phyloP scores from a whole-genome alignment of 2,329 filamentous ascomycete genomes.

The Harringtonia lauricola region DNA sequence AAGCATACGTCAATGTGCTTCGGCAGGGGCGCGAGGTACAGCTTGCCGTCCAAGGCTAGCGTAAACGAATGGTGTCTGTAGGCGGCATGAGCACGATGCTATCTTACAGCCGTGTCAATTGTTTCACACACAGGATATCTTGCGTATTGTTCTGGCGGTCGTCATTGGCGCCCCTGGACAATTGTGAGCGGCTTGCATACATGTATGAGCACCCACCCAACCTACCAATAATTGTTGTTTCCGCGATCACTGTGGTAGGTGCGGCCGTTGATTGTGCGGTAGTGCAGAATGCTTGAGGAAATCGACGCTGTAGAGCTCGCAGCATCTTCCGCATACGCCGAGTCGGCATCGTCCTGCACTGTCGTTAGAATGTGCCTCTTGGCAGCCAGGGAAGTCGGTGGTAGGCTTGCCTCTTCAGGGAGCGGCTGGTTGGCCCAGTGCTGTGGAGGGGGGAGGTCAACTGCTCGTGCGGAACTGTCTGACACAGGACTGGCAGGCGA shows the following conservation, averaged over 20 bases:
- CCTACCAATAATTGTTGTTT: background rate
- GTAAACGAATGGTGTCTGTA: background rate
- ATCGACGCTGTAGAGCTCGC: background rate
- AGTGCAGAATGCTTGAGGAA: background rate
- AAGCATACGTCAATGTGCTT: too few species aligned
- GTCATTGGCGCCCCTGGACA: background rate
- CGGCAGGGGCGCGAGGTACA: background rate
- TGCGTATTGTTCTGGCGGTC: background rate
- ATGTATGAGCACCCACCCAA: background rate
- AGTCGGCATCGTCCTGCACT: too few species aligned
- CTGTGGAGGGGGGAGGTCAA: too few species aligned
- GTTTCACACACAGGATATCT: background rate
- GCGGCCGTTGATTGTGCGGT: background rate
- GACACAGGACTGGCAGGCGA: too few species aligned
- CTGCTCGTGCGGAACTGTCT: too few species aligned
- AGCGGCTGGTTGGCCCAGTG: too few species aligned
- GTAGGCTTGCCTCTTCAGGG: too few species aligned
- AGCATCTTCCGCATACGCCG: background rate
- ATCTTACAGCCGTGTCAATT: background rate
- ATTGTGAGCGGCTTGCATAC: too few species aligned
- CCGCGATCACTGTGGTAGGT: background rate
- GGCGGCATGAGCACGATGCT: background rate
- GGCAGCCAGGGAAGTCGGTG: too few species aligned
- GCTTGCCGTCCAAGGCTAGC: background rate
- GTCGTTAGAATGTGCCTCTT: too few species aligned